Percentiles rank a stretch among this genome's conserved stretches.
phyloP scores from a whole-genome alignment of 2,329 filamentous ascomycete species.

The Cladosporium sp. region DNA sequence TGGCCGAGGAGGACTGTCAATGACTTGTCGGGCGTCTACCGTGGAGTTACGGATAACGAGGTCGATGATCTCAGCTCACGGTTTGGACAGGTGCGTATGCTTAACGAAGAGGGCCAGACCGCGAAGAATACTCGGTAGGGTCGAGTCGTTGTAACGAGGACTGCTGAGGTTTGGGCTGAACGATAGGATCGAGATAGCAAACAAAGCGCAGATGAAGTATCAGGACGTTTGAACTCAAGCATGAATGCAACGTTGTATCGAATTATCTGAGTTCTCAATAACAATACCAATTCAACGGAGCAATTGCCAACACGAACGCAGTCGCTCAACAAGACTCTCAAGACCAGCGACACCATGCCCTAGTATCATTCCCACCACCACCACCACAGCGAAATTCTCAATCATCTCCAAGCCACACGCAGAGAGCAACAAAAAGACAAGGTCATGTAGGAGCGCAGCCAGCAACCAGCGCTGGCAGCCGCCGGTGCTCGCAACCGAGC shows the following conservation, averaged over 20 bases:
- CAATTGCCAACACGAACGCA: neutral
- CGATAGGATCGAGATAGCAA: neutral
- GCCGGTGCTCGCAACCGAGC: neutral
- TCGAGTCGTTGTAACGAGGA: neutral
- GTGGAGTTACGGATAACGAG: neutral
- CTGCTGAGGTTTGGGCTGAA: neutral
- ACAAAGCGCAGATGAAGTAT: neutral
- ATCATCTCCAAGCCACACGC: too few relatives aligned
- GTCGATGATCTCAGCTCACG: neutral
- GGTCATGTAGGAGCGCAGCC: neutral
- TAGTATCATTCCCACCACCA: neutral
- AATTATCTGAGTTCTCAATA: neutral
- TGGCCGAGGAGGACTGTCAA: neutral
- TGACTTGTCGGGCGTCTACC: neutral
- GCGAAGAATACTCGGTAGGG: neutral
- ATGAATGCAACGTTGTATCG: neutral
- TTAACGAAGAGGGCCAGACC: neutral
- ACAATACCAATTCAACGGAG: neutral
- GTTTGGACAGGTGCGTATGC: neutral
- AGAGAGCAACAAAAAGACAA: neutral
- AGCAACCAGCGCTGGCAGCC: too few relatives aligned
- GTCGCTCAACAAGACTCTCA: neutral
- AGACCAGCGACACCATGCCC: neutral
- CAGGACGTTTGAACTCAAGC: neutral
- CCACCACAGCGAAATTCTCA: too few relatives aligned